Evolutionary conservation across 495 filamentous ascomycete genomes (phyloP), one percentile per base, ranked within the genome.

Genomic region (Penicillium verhagenii): DNA sequence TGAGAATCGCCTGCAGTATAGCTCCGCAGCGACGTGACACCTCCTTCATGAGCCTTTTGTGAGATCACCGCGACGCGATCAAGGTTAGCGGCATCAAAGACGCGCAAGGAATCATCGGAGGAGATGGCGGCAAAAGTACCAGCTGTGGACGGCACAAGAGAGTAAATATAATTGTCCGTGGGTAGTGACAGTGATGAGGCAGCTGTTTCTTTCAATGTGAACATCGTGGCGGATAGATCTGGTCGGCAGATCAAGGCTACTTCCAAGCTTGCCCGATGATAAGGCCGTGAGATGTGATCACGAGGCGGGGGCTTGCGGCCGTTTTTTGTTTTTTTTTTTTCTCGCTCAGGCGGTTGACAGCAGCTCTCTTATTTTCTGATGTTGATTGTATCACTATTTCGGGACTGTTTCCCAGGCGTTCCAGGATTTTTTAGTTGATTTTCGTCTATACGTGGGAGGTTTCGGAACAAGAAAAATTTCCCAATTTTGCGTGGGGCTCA

Each of bases 21-120:
- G 24, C 63, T 54, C 44, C 67, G 65, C 31, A 82, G 58, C 16
- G 74, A 70, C 1, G 79, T 82, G 1, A 82, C 76, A 7, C 72
- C 72, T 8, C 56, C 59, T 49, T 73, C 65, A 40, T 80, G 73
- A n/a, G 70, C 62, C 43, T 69, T 61, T 7, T 53, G 26, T 2
- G 67, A 62, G 28, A 72, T 52, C 29, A 74, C 63, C 18, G 70
- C 67, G 6, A 66, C 63, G 43, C 69, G 65, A 23, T 67, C 53
- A 31, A 82, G 68, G 44, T 64, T 59, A 18, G 70, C 49, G 20
- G 68, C 69, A 58, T 80, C 75, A 52, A 82, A 70, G 1, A 80
- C 50, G 21, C 79, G 76, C 42, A 83, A 62, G 10, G 80, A 81
- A 65, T 83, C 78, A 65, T 82, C 79, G n/a, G 80, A 83, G 3